Conservation (phyloP, 1,139 yeast genomes). For the Geotrichum candidum region DNA sequence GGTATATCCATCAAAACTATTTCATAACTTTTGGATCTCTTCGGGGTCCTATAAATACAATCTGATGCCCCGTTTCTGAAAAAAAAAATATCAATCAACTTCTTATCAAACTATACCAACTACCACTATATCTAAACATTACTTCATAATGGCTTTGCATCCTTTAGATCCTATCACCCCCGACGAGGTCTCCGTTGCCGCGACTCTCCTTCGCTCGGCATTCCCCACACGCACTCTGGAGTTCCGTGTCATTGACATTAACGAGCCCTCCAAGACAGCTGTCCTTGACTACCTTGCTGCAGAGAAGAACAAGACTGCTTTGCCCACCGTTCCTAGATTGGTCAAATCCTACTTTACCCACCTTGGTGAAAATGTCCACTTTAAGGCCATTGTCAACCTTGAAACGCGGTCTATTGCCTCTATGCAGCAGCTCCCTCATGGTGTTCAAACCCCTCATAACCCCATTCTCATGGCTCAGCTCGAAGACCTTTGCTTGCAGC, state of each 20-base stretch:
- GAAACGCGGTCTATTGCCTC: constrained; percentile 52
- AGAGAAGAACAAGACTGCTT: constrained; percentile 47
- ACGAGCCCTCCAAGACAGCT: constrained; percentile 68
- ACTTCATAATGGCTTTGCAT: constrained; percentile 12
- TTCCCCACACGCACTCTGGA: constrained; percentile 36
- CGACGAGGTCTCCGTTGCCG: constrained; percentile 51
- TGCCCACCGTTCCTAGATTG: constrained; percentile 47
- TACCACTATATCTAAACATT: background rate
- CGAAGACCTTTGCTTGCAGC: constrained; percentile 47
- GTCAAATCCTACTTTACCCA: constrained; percentile 48
- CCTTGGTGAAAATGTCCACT: constrained; percentile 35
- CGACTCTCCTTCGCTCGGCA: constrained; percentile 58
- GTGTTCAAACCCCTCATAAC: constrained; percentile 59
- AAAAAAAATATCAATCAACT: no score
- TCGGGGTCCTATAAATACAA: no score
- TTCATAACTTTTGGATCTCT: no score
- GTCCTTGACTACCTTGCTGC: constrained; percentile 59
- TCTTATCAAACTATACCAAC: background rate
- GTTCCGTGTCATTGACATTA: constrained; percentile 28
- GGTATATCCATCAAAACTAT: no score
- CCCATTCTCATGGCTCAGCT: constrained; percentile 56
- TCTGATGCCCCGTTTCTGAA: no score
- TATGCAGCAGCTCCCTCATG: constrained; percentile 48
- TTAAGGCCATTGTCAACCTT: constrained; percentile 65
- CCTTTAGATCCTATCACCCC: constrained; percentile 56